Evolutionary conservation across 2,329 filamentous ascomycete species (phyloP).

Genomic region (Conoideocrella luteorostrata): DNA sequence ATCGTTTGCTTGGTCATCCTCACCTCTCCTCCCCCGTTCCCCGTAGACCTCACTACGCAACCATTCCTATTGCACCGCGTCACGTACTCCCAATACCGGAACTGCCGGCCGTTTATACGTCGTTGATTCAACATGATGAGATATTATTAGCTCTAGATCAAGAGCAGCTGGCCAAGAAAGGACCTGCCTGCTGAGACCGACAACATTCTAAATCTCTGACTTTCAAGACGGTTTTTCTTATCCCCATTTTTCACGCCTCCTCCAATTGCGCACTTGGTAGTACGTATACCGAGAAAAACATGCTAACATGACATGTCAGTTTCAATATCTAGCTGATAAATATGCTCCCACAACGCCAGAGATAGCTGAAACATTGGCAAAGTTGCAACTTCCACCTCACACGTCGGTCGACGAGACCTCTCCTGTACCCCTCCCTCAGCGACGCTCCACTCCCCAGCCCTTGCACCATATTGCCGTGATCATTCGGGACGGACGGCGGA

Average conservation of each 20-base stretch:
- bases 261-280: too few species aligned
- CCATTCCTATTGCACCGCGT: background rate
- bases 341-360: constrained; percentile 60
- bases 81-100: constrained; percentile 3
- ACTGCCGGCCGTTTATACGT: constrained; percentile 8
- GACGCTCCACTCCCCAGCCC: constrained; percentile 34
- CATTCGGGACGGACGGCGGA: constrained; percentile 57
- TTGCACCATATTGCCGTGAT: constrained; percentile 54
- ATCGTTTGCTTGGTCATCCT: background rate
- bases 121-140: constrained; percentile 30
- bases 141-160: constrained; percentile 76
- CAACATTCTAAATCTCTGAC: constrained; percentile 30
- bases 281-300: too few species aligned
- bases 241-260: constrained; percentile 7
- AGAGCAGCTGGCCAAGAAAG: constrained; percentile 51
- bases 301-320: constrained; percentile 36
- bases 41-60: constrained; percentile 3
- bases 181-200: constrained; percentile 52
- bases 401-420: constrained; percentile 41
- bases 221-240: constrained; percentile 11
- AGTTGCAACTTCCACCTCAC: constrained; percentile 57
- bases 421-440: constrained; percentile 49
- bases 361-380: constrained; percentile 59
- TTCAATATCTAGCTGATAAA: constrained; percentile 60
- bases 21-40: constrained; percentile 1